These are phyloP conservation scores for Monosporascus cannonballus DNA, from an alignment of 2,329 filamentous ascomycete species.

Conservation along the genomic window DNA sequence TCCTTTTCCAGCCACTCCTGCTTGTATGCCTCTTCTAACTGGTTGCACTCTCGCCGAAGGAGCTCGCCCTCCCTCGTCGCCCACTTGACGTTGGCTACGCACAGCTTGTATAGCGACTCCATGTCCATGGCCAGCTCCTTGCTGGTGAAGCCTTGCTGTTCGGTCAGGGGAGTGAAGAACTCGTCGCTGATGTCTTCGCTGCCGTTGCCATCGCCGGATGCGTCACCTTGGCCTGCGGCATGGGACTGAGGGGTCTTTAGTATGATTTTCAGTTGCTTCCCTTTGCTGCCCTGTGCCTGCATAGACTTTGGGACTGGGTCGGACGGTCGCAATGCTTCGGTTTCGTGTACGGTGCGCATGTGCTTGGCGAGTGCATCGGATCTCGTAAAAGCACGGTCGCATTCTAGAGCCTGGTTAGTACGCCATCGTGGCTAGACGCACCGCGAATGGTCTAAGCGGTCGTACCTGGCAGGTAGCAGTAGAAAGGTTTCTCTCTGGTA, in stretches of 20 bases:
- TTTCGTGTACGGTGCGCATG: constrained; percentile 98
- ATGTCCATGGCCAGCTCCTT: constrained; percentile 58
- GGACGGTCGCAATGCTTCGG: constrained; percentile 79
- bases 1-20: constrained; percentile 78
- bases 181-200: constrained; percentile 53
- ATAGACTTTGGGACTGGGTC: constrained; percentile 68
- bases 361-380: constrained; percentile 96
- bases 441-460: not conserved
- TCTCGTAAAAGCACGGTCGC: constrained; percentile 91
- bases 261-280: constrained; percentile 55
- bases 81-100: constrained; percentile 67
- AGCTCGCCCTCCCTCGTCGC: constrained; percentile 60
- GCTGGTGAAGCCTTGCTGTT: constrained; percentile 56
- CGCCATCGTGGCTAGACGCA: not conserved
- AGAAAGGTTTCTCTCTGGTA: constrained; percentile 96
- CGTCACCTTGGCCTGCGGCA: constrained; percentile 47
- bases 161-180: constrained; percentile 48
- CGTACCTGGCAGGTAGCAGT: constrained; percentile 87
- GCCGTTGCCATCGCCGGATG: constrained; percentile 47
- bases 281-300: constrained; percentile 40
- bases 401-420: constrained; percentile 54
- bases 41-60: constrained; percentile 58
- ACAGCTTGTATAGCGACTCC: constrained; percentile 59
- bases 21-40: constrained; percentile 60
- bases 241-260: constrained; percentile 56